phyloP scores from a whole-genome alignment of 805 yeast species.

The Starmerella riodocensis region DNA sequence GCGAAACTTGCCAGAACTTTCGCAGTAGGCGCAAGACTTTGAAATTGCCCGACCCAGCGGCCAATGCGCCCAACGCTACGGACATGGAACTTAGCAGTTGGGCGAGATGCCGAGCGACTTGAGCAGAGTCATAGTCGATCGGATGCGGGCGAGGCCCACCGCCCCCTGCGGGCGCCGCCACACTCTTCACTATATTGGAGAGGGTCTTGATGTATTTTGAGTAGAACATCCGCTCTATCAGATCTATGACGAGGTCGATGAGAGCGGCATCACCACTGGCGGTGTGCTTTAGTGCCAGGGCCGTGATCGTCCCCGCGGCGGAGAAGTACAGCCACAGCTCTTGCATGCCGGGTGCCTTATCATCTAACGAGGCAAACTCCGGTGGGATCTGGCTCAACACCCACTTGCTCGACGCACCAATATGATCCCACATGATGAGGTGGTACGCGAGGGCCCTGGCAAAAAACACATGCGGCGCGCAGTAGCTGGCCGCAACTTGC shows the following conservation, averaged over 20 bases:
- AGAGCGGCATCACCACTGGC: slow-evolving; percentile 41
- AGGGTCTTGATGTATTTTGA: slow-evolving; percentile 27
- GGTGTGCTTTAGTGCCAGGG: slow-evolving; percentile 65
- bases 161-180: background rate
- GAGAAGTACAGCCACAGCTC: slow-evolving; percentile 23
- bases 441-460: slow-evolving; percentile 50
- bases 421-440: slow-evolving; percentile 57
- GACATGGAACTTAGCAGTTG: slow-evolving; percentile 32
- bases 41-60: slow-evolving; percentile 88
- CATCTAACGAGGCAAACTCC: slow-evolving; percentile 13
- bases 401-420: slow-evolving; percentile 43
- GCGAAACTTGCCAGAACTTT: slow-evolving; percentile 32
- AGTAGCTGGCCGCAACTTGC: slow-evolving; percentile 47
- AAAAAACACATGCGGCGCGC: slow-evolving; percentile 65
- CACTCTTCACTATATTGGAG: background rate
- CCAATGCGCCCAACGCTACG: slow-evolving; percentile 54
- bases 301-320: slow-evolving; percentile 53
- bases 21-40: slow-evolving; percentile 62
- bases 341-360: slow-evolving; percentile 34
- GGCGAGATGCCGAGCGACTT: slow-evolving; percentile 2
- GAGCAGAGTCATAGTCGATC: slow-evolving; percentile 1
- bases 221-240: slow-evolving; percentile 38
- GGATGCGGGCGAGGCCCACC: background rate
- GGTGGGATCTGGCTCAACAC: slow-evolving; percentile 43
- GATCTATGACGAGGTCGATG: slow-evolving; percentile 41